Base-by-base conservation (phyloP, 2,329 filamentous ascomycete species). In the Periconia sp. region DNA sequence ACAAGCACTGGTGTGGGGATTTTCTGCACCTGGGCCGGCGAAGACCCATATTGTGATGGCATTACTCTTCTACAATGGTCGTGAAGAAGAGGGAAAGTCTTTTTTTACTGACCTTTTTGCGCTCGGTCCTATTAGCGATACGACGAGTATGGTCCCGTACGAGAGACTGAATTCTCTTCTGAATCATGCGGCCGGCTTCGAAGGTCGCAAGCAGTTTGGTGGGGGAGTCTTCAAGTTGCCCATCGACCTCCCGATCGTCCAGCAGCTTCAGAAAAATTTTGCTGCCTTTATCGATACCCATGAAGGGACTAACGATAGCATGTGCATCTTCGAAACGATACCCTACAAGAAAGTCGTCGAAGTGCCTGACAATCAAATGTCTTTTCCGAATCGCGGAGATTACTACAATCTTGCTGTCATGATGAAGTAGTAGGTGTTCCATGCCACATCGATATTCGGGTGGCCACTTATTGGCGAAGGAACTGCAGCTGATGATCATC, bases 161-260 rank as follows among this genome's bases (percentile, higher is more conserved):
- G 53, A 55, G 17, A 57, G 63, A 8, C 55, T 75, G 7, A 76
- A 77, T 47, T 50, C 52, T 1, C 40, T 73, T 7, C 55, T 75
- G 3, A 74, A 74, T 45, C 52, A 59, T 6, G 50, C 52, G 1
- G 55, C 60, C 1, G 58, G 55, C 15, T 70, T 66, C 45, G 77
- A 76, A 1, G 74, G 72, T 7, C 64, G 75, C 33, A 74, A 73
- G 54, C 64, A 63, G 14, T 74, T 75, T 52, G 71, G 70, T 49
- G 73, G 72, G 15, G 69, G 67, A 0, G 69, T 68, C 2, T 73
- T 73, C 55, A 69, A 69, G 23, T 42, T 69, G 2, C 74, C 75
- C 0, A 50, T 76, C 1, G 51, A 59, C 18, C 27, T 59, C 0
- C 41, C 20, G 0, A 68, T 72, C 20, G 66, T 71, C 3, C 46